Evolutionary conservation across 768 basidiomycete genomes (phyloP).

Genomic region (Pleurotus platypus): DNA sequence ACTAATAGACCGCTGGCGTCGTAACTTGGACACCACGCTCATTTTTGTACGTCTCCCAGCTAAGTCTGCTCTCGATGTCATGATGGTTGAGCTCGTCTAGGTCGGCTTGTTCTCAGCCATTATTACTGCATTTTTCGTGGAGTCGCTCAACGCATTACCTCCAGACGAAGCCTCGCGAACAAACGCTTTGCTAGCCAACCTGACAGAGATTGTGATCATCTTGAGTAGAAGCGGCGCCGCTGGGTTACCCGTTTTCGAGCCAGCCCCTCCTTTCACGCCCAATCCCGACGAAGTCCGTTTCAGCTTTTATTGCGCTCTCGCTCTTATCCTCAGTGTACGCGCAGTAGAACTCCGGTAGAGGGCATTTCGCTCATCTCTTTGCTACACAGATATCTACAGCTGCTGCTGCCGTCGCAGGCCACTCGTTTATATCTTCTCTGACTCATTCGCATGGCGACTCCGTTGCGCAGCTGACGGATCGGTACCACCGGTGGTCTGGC

Average conservation of each 20-base stretch:
- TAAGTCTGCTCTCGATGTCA: not conserved
- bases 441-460: slow-evolving; percentile 1
- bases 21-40: slow-evolving; percentile 15
- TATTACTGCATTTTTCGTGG: slow-evolving; percentile 17
- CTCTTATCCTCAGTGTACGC: slow-evolving; percentile 10
- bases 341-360: not conserved
- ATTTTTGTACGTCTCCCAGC: slow-evolving; percentile 13
- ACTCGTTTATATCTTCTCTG: slow-evolving; percentile 4
- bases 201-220: slow-evolving; percentile 17
- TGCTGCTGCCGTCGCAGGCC: slow-evolving; percentile 5
- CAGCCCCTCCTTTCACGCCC: slow-evolving; percentile 3
- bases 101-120: slow-evolving; percentile 18
- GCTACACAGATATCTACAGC: slow-evolving; percentile 4
- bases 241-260: not conserved
- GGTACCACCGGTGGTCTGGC: not conserved
- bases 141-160: slow-evolving; percentile 11
- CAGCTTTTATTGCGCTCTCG: slow-evolving; percentile 9
- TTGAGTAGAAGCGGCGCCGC: not conserved
- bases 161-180: slow-evolving; percentile 13
- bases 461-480: not conserved
- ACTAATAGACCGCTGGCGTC: slow-evolving; percentile 16
- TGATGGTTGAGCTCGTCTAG: not conserved
- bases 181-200: slow-evolving; percentile 25
- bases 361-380: not conserved
- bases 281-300: slow-evolving; percentile 8